Base-by-base conservation (phyloP, 179 eudicot species). In the Vitellaria paradoxa region DNA sequence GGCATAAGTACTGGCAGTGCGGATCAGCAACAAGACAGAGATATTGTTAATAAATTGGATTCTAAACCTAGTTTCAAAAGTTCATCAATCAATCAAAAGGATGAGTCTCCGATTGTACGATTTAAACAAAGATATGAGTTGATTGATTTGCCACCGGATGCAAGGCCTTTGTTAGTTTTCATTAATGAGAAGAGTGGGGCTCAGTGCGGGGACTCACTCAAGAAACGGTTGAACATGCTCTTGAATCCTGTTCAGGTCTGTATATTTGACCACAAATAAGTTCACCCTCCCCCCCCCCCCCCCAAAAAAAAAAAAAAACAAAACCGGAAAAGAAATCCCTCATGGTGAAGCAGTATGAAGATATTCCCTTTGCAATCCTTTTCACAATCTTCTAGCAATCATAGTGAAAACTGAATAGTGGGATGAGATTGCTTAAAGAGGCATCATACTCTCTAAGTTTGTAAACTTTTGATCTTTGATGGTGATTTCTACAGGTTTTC, bases 101-200 rank as follows among this genome's bases (percentile, higher is more conserved):
- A 93, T 65, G 94, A 90, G 50, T 79, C 81, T 66, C 88, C 87
- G 72, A 69, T 84, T 21, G 83, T 77, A 59, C 82, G 85, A 30
- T 80, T 79, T 76, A 89, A 80, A 76, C 94, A 86, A 75, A 87
- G 83, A 76, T 92, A 91, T 75, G 96, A 88, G 72, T 84, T 96
- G 80, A 85, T 77, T 82, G 93, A 93, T 86, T 83, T 94, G 83
- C 94, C 96, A 62, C 83, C 94, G 73, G 99, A 94, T 84, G 90
- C 93, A 57, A 94, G 98, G 80, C 99, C 99, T 67, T 86, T 96
- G 65, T 82, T 96, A 82, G 98, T 96, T 78, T 94, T 96, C 73
- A 83, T 94, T 56, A 96, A 96, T 82, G 93, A 89, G 82, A 96
- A 96, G 85, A 96, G 99, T 83, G 98, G 99, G 73, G 98, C 99